Conservation (phyloP, 108 stramenopile species). For the Nitzschia sp. region DNA sequence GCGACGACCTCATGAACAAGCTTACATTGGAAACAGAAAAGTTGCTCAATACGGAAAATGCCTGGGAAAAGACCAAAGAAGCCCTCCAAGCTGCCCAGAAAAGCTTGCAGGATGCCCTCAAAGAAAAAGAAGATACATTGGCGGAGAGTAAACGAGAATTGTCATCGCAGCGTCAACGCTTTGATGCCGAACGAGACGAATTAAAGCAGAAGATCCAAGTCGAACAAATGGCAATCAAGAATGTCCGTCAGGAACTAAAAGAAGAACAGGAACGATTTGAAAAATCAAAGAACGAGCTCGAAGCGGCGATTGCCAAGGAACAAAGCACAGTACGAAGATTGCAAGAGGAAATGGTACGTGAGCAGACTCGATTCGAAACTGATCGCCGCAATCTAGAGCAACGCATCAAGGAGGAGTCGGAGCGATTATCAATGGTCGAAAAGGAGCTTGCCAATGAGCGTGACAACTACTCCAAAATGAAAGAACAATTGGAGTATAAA, state of each 20-base stretch:
- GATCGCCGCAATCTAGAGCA: slow-evolving; percentile 22
- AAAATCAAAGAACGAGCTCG: slow-evolving; percentile 38
- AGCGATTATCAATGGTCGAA: slow-evolving; percentile 17
- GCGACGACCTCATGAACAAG: slow-evolving; percentile 17
- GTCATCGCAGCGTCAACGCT: not conserved
- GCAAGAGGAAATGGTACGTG: slow-evolving; percentile 20
- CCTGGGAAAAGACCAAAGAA: slow-evolving; percentile 14
- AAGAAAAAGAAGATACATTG: slow-evolving; percentile 12
- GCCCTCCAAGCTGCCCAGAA: slow-evolving; percentile 2
- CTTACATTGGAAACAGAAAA: slow-evolving; percentile 13
- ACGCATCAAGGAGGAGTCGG: slow-evolving; percentile 31
- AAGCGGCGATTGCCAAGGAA: slow-evolving; percentile 34
- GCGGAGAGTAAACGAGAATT: not conserved
- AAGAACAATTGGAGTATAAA: slow-evolving; percentile 27
- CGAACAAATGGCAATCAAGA: slow-evolving; percentile 12
- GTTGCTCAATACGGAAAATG: slow-evolving; percentile 7
- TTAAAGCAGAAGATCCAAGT: slow-evolving; percentile 11
- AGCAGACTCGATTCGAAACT: slow-evolving; percentile 21
- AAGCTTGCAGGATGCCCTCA: not conserved
- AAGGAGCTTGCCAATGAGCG: slow-evolving; percentile 31
- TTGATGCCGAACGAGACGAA: slow-evolving; percentile 5
- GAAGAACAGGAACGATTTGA: slow-evolving; percentile 43
- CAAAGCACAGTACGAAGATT: slow-evolving; percentile 22
- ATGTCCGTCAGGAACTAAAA: not conserved
- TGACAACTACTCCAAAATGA: slow-evolving; percentile 27